These are phyloP conservation scores for Nannochloropsis granulata DNA, from an alignment of 108 stramenopile genomes.

Conservation along the genomic window DNA sequence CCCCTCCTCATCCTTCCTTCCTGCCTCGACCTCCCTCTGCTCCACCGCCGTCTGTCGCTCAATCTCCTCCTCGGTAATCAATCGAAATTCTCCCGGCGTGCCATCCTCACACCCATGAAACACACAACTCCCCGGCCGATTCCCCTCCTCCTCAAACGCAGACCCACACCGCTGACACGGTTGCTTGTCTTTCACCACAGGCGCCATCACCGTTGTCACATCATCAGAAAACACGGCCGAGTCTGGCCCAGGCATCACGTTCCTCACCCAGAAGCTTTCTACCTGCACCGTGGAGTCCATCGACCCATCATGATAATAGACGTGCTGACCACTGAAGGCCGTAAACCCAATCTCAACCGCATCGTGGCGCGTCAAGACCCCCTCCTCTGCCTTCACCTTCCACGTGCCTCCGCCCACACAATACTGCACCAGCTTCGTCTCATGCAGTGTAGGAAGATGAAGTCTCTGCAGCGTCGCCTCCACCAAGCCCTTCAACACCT, in stretches of 20 bases:
- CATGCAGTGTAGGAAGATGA: not conserved
- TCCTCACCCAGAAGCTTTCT: not conserved
- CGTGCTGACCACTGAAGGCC: not conserved
- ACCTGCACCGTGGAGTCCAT: not conserved
- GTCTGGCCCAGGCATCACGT: not conserved
- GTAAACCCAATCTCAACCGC: not conserved
- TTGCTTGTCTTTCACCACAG: not conserved
- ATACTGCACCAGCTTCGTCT: not conserved
- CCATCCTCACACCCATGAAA: not conserved
- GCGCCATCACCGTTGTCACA: not conserved
- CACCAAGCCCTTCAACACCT: not conserved
- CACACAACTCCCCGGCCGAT: not conserved
- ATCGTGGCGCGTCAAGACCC: not conserved
- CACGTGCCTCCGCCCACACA: not conserved
- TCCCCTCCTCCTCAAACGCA: not conserved
- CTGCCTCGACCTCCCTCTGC: not conserved
- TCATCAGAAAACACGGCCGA: not conserved
- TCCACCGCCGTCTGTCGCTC: not conserved
- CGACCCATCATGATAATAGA: not conserved
- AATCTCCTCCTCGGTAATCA: not conserved
- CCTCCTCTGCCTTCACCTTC: not conserved
- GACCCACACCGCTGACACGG: not conserved
- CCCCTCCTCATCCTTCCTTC: not conserved
- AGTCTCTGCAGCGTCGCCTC: not conserved
- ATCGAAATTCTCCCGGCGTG: not conserved